Conservation (phyloP, 257 asterid species). For the Solanum sejunctum region DNA sequence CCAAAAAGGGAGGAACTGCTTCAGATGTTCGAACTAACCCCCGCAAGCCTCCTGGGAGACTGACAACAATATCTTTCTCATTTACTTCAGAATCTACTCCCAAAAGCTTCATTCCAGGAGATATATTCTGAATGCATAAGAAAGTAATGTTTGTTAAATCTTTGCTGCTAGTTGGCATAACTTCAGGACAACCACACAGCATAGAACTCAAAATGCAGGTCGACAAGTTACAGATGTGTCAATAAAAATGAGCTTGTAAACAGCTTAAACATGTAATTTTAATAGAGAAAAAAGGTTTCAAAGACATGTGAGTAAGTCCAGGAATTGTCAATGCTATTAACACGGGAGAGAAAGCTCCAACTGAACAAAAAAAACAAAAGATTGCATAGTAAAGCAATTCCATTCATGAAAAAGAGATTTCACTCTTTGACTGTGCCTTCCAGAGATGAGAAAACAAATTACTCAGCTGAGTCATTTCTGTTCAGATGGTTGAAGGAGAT, state of each 20-base stretch:
- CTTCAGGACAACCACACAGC: not conserved
- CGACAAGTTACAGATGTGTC: not conserved
- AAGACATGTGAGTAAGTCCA: not conserved
- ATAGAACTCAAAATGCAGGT: not conserved
- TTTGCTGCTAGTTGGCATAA: not conserved
- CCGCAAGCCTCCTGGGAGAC: slow-evolving; percentile 94
- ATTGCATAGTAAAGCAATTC: slow-evolving; percentile 61
- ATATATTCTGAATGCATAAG: slow-evolving; percentile 51
- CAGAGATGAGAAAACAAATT: slow-evolving; percentile 13
- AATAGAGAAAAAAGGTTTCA: not conserved
- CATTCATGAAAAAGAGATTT: slow-evolving; percentile 58
- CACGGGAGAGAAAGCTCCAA: too few relatives aligned
- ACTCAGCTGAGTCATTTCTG: slow-evolving; percentile 52
- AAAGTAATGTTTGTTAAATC: not conserved
- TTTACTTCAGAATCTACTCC: slow-evolving; percentile 89
- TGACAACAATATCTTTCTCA: slow-evolving; percentile 76
- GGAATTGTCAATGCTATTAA: too few relatives aligned
- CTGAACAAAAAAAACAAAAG: slow-evolving; percentile 7
- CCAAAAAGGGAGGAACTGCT: slow-evolving; percentile 50
- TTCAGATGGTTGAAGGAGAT: slow-evolving; percentile 80
- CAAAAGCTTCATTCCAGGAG: slow-evolving; percentile 92
- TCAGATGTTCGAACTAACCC: slow-evolving; percentile 89
- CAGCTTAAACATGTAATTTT: not conserved
- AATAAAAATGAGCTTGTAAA: not conserved
- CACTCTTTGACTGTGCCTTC: slow-evolving; percentile 5